Evolutionary conservation across 805 yeast genomes (phyloP).

Genomic region (Starmerella potacharoeniae): DNA sequence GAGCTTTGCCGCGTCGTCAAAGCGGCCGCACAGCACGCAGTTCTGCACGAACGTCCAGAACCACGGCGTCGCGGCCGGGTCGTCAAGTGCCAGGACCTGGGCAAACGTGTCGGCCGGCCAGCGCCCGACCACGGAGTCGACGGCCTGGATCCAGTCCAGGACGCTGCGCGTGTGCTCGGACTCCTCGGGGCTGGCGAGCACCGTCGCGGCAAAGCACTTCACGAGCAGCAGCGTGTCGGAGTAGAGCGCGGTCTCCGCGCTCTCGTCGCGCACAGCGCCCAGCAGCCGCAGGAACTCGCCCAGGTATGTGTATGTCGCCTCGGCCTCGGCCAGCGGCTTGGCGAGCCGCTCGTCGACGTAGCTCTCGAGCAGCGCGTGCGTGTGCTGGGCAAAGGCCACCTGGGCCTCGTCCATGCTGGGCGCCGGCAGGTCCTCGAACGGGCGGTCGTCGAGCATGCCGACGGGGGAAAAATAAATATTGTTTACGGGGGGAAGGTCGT

Average conservation of each 20-base stretch:
- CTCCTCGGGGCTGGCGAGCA: conserved; percentile 1
- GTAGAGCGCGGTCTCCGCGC: conserved; percentile 8
- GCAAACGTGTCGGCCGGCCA: conserved; percentile 6
- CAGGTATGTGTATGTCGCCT: conserved; percentile 8
- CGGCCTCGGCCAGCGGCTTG: conserved; percentile 11
- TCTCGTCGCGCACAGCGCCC: neutral
- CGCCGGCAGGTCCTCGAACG: neutral
- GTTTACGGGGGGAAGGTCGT: neutral
- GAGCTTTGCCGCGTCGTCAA: conserved; percentile 7
- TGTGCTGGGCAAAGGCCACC: conserved; percentile 5
- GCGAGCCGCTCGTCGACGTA: conserved; percentile 13
- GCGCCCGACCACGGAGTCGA: conserved; percentile 5
- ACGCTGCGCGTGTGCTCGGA: conserved; percentile 1
- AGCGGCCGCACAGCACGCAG: conserved; percentile 6
- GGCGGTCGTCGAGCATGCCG: neutral
- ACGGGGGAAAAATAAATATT: neutral
- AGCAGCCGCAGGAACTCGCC: conserved; percentile 7
- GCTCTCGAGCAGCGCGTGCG: conserved; percentile 15
- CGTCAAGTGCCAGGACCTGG: neutral
- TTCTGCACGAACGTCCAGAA: conserved; percentile 10
- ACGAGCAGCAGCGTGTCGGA: conserved; percentile 14
- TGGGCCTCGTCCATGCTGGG: conserved; percentile 6
- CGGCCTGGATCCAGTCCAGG: conserved; percentile 9
- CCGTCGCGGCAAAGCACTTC: conserved; percentile 11
- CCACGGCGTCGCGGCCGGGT: neutral